phyloP scores from a whole-genome alignment of 768 basidiomycete species.

The Pluteus cervinus region DNA sequence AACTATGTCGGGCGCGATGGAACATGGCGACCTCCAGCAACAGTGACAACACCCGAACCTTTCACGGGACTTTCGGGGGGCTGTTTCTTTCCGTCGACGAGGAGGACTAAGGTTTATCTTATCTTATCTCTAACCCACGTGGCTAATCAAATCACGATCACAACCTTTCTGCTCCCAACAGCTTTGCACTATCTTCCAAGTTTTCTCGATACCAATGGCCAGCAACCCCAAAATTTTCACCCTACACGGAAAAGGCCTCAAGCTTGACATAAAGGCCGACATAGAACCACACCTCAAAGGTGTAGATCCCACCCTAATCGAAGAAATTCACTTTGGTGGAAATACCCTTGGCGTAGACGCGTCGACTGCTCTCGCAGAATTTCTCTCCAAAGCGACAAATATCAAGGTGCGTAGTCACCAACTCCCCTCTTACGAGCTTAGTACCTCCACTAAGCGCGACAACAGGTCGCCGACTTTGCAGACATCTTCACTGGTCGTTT shows the following conservation, averaged over 20 bases:
- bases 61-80: no score
- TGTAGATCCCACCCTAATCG: conserved; percentile 58
- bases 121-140: no score
- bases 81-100: no score
- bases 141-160: no score
- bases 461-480: conserved; percentile 87
- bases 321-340: conserved; percentile 90
- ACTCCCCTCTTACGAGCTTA: not conserved
- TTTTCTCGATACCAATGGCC: conserved; percentile 2
- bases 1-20: no score
- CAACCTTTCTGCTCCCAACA: no score
- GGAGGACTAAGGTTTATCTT: no score
- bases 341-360: conserved; percentile 95
- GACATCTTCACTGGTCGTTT: conserved; percentile 98
- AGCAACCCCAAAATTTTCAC: conserved; percentile 30
- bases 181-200: not conserved
- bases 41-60: no score
- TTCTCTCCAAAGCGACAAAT: conserved; percentile 57
- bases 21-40: no score
- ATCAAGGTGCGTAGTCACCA: conserved; percentile 55
- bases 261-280: conserved; percentile 71
- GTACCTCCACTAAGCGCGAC: not conserved
- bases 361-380: conserved; percentile 75
- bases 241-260: conserved; percentile 62
- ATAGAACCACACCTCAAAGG: conserved; percentile 66